These are phyloP conservation scores for Metarhizium anisopliae DNA, from an alignment of 2,329 filamentous ascomycete genomes.

Conservation along the genomic window DNA sequence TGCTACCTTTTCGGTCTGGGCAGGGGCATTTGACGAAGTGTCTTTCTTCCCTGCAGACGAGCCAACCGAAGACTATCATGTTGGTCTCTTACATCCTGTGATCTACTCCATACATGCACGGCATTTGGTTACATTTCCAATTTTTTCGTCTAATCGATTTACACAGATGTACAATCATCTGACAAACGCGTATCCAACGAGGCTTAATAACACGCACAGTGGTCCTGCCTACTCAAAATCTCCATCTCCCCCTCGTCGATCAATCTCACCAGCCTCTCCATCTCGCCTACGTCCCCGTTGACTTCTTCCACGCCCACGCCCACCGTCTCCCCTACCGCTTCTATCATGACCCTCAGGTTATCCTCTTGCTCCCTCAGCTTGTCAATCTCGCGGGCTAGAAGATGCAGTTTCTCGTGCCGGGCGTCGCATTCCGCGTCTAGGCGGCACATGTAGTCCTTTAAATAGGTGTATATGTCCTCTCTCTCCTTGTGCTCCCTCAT, in stretches of 20 bases:
- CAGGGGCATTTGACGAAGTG: too few relatives aligned
- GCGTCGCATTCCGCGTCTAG: neutral
- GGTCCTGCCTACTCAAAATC: neutral
- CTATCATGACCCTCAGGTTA: slow-evolving; percentile 3
- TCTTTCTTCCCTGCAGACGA: too few relatives aligned
- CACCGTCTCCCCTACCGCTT: neutral
- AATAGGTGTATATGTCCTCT: slow-evolving; percentile 15
- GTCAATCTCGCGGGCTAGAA: slow-evolving; percentile 4
- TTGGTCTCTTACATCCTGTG: too few relatives aligned
- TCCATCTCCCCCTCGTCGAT: neutral
- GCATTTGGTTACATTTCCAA: too few relatives aligned
- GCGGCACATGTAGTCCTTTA: slow-evolving; percentile 16
- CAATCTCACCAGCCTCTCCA: neutral
- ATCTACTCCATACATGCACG: too few relatives aligned
- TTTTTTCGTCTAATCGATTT: too few relatives aligned
- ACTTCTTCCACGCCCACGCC: neutral
- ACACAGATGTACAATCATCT: too few relatives aligned
- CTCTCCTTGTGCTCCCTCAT: slow-evolving; percentile 3
- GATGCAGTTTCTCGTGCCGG: slow-evolving; percentile 9
- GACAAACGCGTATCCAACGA: neutral
- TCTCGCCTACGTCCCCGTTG: neutral
- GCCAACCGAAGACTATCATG: too few relatives aligned
- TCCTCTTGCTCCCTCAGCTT: slow-evolving; percentile 5
- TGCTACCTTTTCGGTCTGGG: too few relatives aligned
- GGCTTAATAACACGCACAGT: neutral